Evolutionary conservation across 768 basidiomycete species (phyloP).

Genomic region (Rhodosporidiobolus odoratus): DNA sequence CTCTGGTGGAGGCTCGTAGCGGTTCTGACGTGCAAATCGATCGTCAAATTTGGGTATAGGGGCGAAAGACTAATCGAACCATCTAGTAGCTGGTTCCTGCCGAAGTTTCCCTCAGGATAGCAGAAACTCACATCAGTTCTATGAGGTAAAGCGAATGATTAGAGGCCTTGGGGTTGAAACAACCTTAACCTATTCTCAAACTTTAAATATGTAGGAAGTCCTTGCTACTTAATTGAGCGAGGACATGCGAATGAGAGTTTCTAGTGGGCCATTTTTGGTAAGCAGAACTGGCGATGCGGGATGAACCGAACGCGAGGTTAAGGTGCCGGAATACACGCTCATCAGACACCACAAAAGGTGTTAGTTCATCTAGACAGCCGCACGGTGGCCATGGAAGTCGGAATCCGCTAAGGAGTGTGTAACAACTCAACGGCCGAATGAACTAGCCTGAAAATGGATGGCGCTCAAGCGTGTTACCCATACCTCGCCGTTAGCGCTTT

Average conservation of each 20-base stretch:
- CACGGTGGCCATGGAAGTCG: conserved; percentile 81
- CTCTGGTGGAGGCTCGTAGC: conserved; percentile 93
- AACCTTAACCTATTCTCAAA: conserved; percentile 78
- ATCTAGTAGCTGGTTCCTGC: conserved; percentile 89
- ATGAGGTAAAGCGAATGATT: conserved; percentile 69
- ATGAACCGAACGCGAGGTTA: conserved; percentile 69
- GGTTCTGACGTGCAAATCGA: conserved; percentile 95
- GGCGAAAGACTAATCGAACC: conserved; percentile 94
- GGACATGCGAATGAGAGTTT: conserved; percentile 58
- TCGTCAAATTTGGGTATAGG: conserved; percentile 93
- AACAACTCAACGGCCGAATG: conserved; percentile 86
- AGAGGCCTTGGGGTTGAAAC: conserved; percentile 83
- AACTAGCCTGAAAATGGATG: conserved; percentile 88
- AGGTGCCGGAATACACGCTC: conserved; percentile 65
- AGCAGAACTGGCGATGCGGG: conserved; percentile 68
- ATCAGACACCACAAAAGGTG: conserved; percentile 80
- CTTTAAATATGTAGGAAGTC: conserved; percentile 62
- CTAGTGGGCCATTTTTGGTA: conserved; percentile 70
- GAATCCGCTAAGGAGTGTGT: conserved; percentile 80
- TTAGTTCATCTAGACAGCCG: conserved; percentile 84
- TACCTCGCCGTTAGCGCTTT: conserved; percentile 69
- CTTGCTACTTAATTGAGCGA: conserved; percentile 54
- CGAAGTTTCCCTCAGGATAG: conserved; percentile 79
- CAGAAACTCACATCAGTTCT: conserved; percentile 59
- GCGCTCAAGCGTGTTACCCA: conserved; percentile 81